Base-by-base conservation (phyloP, 2,329 filamentous ascomycete genomes). In the Lachnellula occidentalis region DNA sequence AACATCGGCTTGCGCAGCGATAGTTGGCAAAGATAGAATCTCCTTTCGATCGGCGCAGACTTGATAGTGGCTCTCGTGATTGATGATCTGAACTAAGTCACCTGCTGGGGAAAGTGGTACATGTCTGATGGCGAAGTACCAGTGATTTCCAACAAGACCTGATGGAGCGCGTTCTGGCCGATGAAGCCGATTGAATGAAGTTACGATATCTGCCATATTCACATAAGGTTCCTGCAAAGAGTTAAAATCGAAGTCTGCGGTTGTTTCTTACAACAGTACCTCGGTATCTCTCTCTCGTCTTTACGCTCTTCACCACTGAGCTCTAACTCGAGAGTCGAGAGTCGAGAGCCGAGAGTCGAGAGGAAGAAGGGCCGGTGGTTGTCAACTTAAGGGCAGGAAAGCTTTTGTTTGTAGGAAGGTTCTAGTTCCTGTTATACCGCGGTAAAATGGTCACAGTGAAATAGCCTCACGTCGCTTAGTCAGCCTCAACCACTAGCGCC, bases 121-220 rank as follows among this genome's bases (percentile, higher is more conserved):
- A 51, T 51, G 36, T 42, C 39, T 34, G 39, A 51, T 34, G 19
- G 36, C 34, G 14, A 51, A 51, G 34, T 51, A 22, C 48, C 48
- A 51, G 27, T 51, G 21, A 17, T 42, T 43, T 37, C 36, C 1
- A 27, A 45, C 15, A 4, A 43, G 19, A 9, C 48, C 37, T 11
- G 48, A 51, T 17, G 48, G 34, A 15, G 48, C 22, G 15, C 1
- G 37, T 14, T 34, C 14, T 22, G 37, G 19, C 15, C 37, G 48
- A n/a, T 12, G 12, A 24, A 51, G 48, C n/a, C 15, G 15, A 22
- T 51, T 51, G 39, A 51, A 51, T 6, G 21, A 12, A 19, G 17
- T 12, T 14, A 51, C 48, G 48, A 17, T 17, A n/a, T 27, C 39
- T 49, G 31, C 47, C 47, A 49, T 47, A 4, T 24, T 47, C 4